Percentiles rank a stretch among this genome's conserved stretches.
These are phyloP conservation scores for Punica granatum DNA, from an alignment of 345 rosid species.

Conservation along the genomic window DNA sequence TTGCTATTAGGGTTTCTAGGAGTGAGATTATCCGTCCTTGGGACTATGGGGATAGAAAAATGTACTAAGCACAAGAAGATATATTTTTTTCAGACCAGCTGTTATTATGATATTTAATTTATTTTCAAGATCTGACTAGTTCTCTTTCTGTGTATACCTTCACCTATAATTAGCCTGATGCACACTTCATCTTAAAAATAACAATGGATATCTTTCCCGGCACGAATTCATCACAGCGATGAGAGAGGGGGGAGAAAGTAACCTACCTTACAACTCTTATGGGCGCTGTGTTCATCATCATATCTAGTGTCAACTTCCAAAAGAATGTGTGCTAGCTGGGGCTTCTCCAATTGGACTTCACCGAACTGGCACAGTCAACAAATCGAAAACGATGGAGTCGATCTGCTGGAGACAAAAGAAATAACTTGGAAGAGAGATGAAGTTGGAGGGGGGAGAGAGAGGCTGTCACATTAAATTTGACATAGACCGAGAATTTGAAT, in stretches of 20 bases:
- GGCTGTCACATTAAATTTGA: not conserved
- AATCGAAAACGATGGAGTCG: not conserved
- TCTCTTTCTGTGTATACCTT: too few species aligned
- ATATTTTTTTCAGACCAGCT: too few species aligned
- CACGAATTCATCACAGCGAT: not conserved
- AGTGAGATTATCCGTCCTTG: not conserved
- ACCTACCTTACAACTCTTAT: not conserved
- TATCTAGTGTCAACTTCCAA: not conserved
- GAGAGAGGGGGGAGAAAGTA: not conserved
- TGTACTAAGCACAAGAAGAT: not conserved
- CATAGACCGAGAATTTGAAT: not conserved
- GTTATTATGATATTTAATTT: too few species aligned
- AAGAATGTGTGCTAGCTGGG: not conserved
- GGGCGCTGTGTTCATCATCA: not conserved
- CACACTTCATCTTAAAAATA: too few species aligned
- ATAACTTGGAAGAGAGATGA: not conserved
- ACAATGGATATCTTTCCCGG: not conserved
- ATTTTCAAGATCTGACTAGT: too few species aligned
- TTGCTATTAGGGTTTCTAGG: not conserved
- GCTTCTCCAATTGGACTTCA: not conserved
- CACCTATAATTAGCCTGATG: too few species aligned
- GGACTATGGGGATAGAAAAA: not conserved
- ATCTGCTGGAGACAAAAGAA: not conserved
- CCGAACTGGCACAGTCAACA: too few species aligned
- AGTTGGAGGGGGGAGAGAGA: not conserved